Base-by-base conservation (phyloP, 345 rosid species). In the Populus tremula region DNA sequence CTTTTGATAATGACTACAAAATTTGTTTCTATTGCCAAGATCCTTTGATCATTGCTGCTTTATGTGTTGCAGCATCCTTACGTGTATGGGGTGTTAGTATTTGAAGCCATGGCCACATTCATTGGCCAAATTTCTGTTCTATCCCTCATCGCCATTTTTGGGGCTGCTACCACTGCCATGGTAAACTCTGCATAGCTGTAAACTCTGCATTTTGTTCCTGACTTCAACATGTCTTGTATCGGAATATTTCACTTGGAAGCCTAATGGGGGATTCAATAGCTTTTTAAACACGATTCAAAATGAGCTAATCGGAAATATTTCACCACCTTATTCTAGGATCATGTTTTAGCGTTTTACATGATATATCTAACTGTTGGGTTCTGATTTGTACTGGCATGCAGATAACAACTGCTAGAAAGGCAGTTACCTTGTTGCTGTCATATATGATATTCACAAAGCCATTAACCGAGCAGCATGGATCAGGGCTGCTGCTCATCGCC, bases 151-250 rank as follows among this genome's bases (percentile, higher is more conserved):
- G 98, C 99, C 63, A 84, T 96, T 72, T 96, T 93, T 12, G 98
- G 99, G 62, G 99, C 99, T 20, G 98, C 99, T 31, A 90, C 94
- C 27, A 96, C 99, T 35, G 97, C 99, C 56, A 91, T 96, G 94
- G 99, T 96, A 89, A 76, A 10, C 65, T 50, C 36, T 63, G 49
- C 13, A 38, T n/a, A 39, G 38, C 59, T 62, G 27, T 67, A 67
- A 69, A 39, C 10, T 20, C 49, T 43, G 43, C 8, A 1, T 2
- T 29, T 49, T 45, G 7, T 31, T 23, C 31, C 38, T n/a, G 27
- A 20, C n/a, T 49, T 18, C 45, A 53, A 33, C 38, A 16, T 12
- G 20, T 53, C 54, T 33, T 23, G 21, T 25, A 35, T 5, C 21
- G 6, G 38, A 39, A 66, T 31, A 41, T 21, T 11, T 21, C 29